A percentile compares a stretch with the other conserved stretches of the same genome.
These are phyloP conservation scores for Botrytis cinerea DNA, from an alignment of 2,329 filamentous ascomycete species.

Conservation along the genomic window DNA sequence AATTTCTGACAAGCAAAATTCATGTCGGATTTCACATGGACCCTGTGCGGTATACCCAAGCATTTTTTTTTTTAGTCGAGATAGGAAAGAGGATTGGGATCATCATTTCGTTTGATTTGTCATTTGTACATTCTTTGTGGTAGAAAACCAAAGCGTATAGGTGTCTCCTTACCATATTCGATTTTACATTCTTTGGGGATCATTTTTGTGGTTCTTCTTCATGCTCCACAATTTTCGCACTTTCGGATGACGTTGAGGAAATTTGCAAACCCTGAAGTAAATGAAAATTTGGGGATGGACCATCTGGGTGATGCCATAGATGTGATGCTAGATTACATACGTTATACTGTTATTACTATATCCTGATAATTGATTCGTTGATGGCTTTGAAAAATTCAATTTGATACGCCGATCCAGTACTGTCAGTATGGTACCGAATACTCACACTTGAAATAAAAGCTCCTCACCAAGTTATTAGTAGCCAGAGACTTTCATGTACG, in stretches of 20 bases:
- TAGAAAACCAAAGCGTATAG: too few relatives aligned
- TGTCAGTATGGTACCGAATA: not conserved
- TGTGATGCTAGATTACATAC: not conserved
- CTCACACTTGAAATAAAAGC: not conserved
- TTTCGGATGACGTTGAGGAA: not conserved
- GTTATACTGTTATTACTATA: not conserved
- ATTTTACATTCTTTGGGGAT: not conserved
- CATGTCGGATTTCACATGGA: not conserved
- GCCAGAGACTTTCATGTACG: not conserved
- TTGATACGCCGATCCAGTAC: not conserved
- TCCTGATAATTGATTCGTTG: too few relatives aligned
- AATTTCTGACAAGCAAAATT: not conserved
- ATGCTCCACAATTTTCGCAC: not conserved
- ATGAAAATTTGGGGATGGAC: not conserved
- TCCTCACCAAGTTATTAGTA: not conserved
- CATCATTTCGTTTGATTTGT: not conserved
- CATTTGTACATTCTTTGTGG: not conserved
- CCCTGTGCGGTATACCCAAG: not conserved
- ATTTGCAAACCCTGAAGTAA: not conserved
- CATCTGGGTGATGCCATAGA: not conserved
- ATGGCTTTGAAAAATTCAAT: not conserved
- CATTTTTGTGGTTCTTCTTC: too few relatives aligned
- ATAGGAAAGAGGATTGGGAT: not conserved
- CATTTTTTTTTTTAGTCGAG: not conserved
- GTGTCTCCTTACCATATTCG: not conserved